Percentiles rank a stretch among this genome's conserved stretches.
phyloP scores from a whole-genome alignment of 495 filamentous ascomycete species.

The Penicillium coprophilum region DNA sequence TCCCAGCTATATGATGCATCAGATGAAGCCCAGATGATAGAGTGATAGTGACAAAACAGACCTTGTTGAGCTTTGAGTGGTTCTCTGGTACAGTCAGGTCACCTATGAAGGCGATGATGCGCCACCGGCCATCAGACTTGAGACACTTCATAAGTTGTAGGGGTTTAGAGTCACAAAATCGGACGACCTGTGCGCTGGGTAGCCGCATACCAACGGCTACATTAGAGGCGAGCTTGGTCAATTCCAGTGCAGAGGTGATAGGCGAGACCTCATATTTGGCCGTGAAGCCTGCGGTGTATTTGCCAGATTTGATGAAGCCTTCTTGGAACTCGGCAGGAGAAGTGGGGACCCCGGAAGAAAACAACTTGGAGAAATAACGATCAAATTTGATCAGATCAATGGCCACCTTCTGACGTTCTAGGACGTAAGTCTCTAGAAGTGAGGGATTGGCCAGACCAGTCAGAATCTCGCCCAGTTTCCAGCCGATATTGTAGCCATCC shows the following conservation, averaged over 20 bases:
- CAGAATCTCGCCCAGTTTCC: conserved; percentile 71
- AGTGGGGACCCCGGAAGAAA: conserved; percentile 47
- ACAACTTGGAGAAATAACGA: conserved; percentile 60
- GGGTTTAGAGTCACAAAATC: conserved; percentile 58
- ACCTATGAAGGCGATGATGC: conserved; percentile 56
- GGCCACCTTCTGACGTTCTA: conserved; percentile 67
- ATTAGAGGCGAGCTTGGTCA: conserved; percentile 42
- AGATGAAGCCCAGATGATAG: not conserved
- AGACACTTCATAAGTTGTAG: conserved; percentile 51
- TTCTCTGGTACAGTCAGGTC: conserved; percentile 48
- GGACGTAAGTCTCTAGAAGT: conserved; percentile 66
- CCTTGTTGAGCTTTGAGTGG: conserved; percentile 41
- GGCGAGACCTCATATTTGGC: conserved; percentile 55
- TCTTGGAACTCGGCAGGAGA: conserved; percentile 51
- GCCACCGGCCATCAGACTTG: conserved; percentile 60
- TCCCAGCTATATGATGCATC: conserved; percentile 31
- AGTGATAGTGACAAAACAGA: conserved; percentile 26
- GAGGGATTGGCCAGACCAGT: conserved; percentile 54
- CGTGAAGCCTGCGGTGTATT: conserved; percentile 65
- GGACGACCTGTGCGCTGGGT: conserved; percentile 59
- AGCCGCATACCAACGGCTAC: conserved; percentile 56
- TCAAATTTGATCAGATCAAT: conserved; percentile 76
- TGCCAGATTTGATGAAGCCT: conserved; percentile 58
- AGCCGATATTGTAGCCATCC: conserved; percentile 68
- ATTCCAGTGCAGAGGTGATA: conserved; percentile 39